Conservation (phyloP, 1,139 yeast species). For the Pichia cactophila region DNA sequence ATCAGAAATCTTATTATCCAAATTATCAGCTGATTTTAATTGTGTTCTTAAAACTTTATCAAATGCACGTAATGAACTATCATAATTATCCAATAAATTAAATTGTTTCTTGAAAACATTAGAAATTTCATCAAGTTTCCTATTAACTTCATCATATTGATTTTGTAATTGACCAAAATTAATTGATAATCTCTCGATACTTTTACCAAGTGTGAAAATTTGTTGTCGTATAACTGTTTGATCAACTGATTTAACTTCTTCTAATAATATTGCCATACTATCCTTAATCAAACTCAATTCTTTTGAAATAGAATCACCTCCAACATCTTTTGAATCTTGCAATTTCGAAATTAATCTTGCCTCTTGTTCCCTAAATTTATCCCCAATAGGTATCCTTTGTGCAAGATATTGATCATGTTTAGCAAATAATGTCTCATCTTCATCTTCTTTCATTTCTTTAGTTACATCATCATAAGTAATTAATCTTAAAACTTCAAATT, state of each 20-base stretch:
- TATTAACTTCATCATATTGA: slow-evolving; percentile 15
- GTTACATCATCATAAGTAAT: slow-evolving; percentile 47
- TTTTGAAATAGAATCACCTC: background rate
- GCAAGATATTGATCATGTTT: slow-evolving; percentile 14
- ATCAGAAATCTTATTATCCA: slow-evolving; percentile 18
- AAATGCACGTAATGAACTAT: slow-evolving; percentile 18
- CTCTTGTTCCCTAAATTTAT: slow-evolving; percentile 7
- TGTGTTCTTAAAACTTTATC: slow-evolving; percentile 21
- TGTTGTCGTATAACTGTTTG: slow-evolving; percentile 16
- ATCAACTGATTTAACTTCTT: slow-evolving; percentile 2
- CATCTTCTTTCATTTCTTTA: slow-evolving; percentile 32
- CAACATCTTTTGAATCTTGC: background rate
- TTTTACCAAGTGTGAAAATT: slow-evolving; percentile 16
- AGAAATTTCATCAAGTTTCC: slow-evolving; percentile 16
- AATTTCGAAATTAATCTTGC: slow-evolving; percentile 14
- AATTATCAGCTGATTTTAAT: slow-evolving; percentile 17
- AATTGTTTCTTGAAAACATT: slow-evolving; percentile 18
- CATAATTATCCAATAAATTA: slow-evolving; percentile 19
- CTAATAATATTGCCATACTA: slow-evolving; percentile 1
- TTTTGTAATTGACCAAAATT: slow-evolving; percentile 14
- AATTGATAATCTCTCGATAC: slow-evolving; percentile 16
- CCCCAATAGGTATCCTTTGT: slow-evolving; percentile 3
- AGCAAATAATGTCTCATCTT: slow-evolving; percentile 21
- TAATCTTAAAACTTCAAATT: slow-evolving; percentile 52
- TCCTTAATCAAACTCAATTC: slow-evolving; percentile 3